Base-by-base conservation (phyloP, 805 yeast species). In the Candida vaughaniae region DNA sequence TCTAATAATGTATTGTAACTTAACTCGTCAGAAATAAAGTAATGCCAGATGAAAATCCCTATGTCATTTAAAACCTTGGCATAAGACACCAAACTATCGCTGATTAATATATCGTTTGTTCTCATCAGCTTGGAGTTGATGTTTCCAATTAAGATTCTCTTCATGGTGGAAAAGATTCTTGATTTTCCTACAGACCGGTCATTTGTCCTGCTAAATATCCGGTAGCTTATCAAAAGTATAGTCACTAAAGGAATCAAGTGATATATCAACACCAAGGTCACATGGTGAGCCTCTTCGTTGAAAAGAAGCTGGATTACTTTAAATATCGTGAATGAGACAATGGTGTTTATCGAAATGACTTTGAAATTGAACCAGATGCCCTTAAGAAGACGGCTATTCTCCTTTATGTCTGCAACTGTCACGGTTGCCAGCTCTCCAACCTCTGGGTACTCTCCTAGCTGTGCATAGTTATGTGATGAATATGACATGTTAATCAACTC, bases 41-140 rank as follows among this genome's bases (percentile, higher is more conserved):
- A 41, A 62, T 65, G 34, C 54, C 85, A 73, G 3, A 74, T 19
- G 47, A 77, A 76, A 23, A 84, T 66, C 3, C 75, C 72, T 15
- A 83, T 61, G 58, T 93, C 98, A 31, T 85, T 81, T 32, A 87
- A 51, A 0, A 88, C 85, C 52, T 80, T 80, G 3, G 87, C 68
- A 55, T 84, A 88, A 0, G 96, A 88, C 0, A 95, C 84, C 31
- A 93, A 65, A 4, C 89, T 79, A 63, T 91, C 99, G 6, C 95
- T 78, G 10, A 90, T 56, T 31, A 93, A 60, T 25, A 91, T 85
- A 55, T 91, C 97, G 38, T 85, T 84, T 12, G 85, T 76, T 49
- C 95, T 66, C 56, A 75, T 60, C 11, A 73, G 71, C 11, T 59
- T 49, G 8, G 66, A 59, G 50, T 83, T 82, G 22, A 87, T 78